These are phyloP conservation scores for Monosporascus sp. DNA, from an alignment of 2,329 filamentous ascomycete species.

Conservation along the genomic window DNA sequence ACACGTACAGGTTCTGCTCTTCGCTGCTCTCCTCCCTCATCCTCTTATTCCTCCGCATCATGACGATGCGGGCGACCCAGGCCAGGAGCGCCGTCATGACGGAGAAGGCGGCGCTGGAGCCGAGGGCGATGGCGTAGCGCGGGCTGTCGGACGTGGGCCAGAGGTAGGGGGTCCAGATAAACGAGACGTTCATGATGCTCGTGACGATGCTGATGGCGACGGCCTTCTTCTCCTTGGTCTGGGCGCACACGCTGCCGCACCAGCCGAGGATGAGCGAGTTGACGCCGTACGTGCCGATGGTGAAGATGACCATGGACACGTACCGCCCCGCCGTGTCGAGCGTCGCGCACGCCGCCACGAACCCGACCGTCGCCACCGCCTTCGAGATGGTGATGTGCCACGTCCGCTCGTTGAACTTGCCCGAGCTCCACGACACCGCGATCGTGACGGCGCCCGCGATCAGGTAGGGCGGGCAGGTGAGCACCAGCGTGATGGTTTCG, in stretches of 20 bases:
- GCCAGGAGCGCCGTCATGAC: too few relatives aligned
- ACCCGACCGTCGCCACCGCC: slow-evolving; percentile 32
- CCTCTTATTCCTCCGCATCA: too few relatives aligned
- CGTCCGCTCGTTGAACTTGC: slow-evolving; percentile 40
- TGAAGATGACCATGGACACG: slow-evolving; percentile 32
- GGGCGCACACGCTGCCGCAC: slow-evolving; percentile 34
- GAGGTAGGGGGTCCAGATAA: slow-evolving; percentile 35
- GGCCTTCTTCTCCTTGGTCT: slow-evolving; percentile 43
- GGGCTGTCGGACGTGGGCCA: slow-evolving; percentile 5
- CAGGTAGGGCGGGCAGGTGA: slow-evolving; percentile 38
- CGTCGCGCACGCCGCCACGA: slow-evolving; percentile 14
- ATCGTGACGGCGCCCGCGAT: slow-evolving; percentile 30
- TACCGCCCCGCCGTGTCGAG: slow-evolving; percentile 24
- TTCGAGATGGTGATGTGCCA: slow-evolving; percentile 41
- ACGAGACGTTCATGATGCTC: slow-evolving; percentile 28
- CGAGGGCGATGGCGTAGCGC: too few relatives aligned
- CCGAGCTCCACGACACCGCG: slow-evolving; percentile 33
- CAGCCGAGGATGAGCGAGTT: slow-evolving; percentile 41
- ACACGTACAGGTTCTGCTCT: too few relatives aligned
- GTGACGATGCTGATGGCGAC: slow-evolving; percentile 33
- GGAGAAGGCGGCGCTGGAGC: too few relatives aligned
- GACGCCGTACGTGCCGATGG: slow-evolving; percentile 32
- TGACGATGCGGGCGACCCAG: too few relatives aligned
- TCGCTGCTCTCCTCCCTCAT: too few relatives aligned
- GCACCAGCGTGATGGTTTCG: slow-evolving; percentile 38